These are phyloP conservation scores for Biscutella laevigata DNA, from an alignment of 441 rosid species.

Conservation along the genomic window DNA sequence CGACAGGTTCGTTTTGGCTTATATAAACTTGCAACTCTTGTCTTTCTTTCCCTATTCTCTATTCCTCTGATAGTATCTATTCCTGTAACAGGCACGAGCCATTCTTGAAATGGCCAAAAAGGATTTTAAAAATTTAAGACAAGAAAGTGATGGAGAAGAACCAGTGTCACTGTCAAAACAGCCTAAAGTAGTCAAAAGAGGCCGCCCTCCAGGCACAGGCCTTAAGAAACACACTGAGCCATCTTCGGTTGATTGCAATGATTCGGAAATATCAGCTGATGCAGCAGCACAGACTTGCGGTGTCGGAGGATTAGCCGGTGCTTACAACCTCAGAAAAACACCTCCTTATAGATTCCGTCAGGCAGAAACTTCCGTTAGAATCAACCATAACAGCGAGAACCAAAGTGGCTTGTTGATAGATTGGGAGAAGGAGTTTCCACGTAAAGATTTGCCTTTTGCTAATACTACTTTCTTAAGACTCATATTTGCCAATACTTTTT, in stretches of 20 bases:
- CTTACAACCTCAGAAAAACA: constrained; percentile 52
- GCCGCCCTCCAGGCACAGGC: constrained; percentile 57
- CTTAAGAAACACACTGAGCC: constrained; percentile 47
- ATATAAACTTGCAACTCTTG: not conserved
- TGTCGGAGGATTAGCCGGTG: constrained; percentile 35
- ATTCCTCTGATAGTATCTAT: constrained; percentile 4
- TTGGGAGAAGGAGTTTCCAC: constrained; percentile 80
- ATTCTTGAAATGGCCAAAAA: constrained; percentile 53
- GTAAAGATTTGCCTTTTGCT: constrained; percentile 23
- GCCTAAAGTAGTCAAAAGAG: constrained; percentile 59
- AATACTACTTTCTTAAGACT: not conserved
- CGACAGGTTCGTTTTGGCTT: constrained; percentile 43
- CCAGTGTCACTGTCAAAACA: constrained; percentile 27
- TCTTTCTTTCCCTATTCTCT: not conserved
- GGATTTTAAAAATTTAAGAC: constrained; percentile 50
- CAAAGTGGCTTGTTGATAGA: constrained; percentile 42
- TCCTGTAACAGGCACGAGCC: constrained; percentile 37
- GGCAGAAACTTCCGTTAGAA: constrained; percentile 32
- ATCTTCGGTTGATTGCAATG: constrained; percentile 37
- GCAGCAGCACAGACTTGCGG: constrained; percentile 37
- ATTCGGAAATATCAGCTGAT: constrained; percentile 46
- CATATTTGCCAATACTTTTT: not conserved
- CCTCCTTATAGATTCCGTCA: constrained; percentile 37
- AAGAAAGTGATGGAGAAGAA: constrained; percentile 53
- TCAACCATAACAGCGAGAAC: constrained; percentile 37